These are phyloP conservation scores for Biscutella auriculata DNA, from an alignment of 441 rosid genomes.

Conservation along the genomic window DNA sequence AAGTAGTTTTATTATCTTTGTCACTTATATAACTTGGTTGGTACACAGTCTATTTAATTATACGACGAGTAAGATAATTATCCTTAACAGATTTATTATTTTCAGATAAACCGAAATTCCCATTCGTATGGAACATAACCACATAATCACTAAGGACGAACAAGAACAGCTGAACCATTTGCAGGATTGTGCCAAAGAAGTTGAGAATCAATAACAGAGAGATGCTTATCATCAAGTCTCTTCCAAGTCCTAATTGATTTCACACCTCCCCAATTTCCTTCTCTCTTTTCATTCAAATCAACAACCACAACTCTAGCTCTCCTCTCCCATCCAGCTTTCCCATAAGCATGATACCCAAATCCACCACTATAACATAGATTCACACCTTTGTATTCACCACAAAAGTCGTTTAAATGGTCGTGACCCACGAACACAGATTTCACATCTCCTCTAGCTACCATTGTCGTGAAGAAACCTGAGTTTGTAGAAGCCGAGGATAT, in stretches of 20 bases:
- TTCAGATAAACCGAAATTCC: too few relatives aligned
- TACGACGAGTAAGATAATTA: too few relatives aligned
- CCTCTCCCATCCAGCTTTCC: slow-evolving; percentile 80
- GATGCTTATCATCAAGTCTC: slow-evolving; percentile 58
- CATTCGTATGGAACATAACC: too few relatives aligned
- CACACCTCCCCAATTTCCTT: slow-evolving; percentile 50
- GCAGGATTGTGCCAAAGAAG: too few relatives aligned
- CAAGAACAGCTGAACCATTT: slow-evolving; percentile 25
- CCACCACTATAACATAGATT: slow-evolving; percentile 79
- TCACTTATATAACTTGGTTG: too few relatives aligned
- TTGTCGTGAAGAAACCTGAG: slow-evolving; percentile 73
- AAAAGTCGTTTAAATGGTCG: slow-evolving; percentile 77
- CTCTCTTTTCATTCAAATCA: slow-evolving; percentile 39
- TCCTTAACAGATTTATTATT: too few relatives aligned
- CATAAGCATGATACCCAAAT: slow-evolving; percentile 88
- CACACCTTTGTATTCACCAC: slow-evolving; percentile 49
- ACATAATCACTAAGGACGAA: slow-evolving; percentile 13
- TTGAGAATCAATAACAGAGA: slow-evolving; percentile 44
- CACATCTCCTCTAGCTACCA: slow-evolving; percentile 75
- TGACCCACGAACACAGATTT: slow-evolving; percentile 80
- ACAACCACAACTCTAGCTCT: slow-evolving; percentile 68
- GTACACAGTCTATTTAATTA: too few relatives aligned
- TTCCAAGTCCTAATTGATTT: slow-evolving; percentile 81
- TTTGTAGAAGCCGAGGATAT: slow-evolving; percentile 46
- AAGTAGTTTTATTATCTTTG: too few relatives aligned